Conservation (phyloP, 2,329 filamentous ascomycete genomes). For the Botrytis elliptica region DNA sequence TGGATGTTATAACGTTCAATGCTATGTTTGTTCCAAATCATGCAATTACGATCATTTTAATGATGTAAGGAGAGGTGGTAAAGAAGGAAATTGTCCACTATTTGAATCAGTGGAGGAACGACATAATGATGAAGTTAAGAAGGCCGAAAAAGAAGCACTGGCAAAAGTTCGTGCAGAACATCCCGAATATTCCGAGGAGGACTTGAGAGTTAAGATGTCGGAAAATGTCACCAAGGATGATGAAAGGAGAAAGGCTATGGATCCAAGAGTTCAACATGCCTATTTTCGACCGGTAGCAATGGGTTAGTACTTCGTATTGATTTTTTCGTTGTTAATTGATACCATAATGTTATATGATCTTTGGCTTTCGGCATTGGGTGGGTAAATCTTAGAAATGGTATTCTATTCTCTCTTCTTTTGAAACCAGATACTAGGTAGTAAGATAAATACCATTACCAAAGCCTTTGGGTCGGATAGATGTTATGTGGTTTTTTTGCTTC, state of each 20-base stretch:
- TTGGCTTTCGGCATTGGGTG: neutral
- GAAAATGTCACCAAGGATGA: conserved; percentile 50
- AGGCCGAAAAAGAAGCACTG: conserved; percentile 58
- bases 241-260: conserved; percentile 26
- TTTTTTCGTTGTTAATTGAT: neutral
- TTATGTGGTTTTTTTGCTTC: neutral
- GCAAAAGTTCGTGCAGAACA: conserved; percentile 56
- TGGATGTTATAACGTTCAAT: conserved; percentile 54
- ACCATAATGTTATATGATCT: neutral
- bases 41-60: conserved; percentile 70
- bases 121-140: conserved; percentile 61
- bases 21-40: conserved; percentile 70
- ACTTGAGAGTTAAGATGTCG: conserved; percentile 60
- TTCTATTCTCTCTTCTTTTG: neutral
- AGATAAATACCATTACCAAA: neutral
- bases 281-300: neutral
- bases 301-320: conserved; percentile 4
- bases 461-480: neutral
- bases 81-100: conserved; percentile 60
- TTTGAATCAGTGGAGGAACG: conserved; percentile 61
- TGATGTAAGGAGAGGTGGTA: conserved; percentile 48
- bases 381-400: neutral
- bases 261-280: conserved; percentile 6
- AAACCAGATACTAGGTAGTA: neutral
- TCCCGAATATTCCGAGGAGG: conserved; percentile 57